phyloP scores from a whole-genome alignment of 1,284 basidiomycete species.

The Malassezia caprae region DNA sequence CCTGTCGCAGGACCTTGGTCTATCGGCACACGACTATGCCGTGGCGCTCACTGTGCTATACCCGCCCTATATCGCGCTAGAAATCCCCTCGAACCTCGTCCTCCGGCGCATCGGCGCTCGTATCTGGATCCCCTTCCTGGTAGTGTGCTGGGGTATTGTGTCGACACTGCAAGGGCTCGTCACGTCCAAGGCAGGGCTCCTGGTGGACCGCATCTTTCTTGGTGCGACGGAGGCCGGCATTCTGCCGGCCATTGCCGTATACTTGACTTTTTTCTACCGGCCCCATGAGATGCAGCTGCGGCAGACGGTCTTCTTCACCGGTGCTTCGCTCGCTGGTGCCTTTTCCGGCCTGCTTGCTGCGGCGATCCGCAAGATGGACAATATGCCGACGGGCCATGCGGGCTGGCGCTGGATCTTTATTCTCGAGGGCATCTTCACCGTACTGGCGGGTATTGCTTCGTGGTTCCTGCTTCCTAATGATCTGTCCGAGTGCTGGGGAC shows the following conservation, averaged over 20 bases:
- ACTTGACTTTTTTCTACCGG: constrained; percentile 40
- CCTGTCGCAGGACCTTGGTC: background rate
- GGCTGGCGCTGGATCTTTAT: constrained; percentile 41
- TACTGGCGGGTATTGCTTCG: constrained; percentile 27
- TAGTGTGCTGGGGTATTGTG: constrained; percentile 30
- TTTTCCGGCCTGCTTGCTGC: constrained; percentile 39
- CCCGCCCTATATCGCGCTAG: constrained; percentile 41
- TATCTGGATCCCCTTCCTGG: constrained; percentile 36
- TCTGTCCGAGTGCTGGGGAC: constrained; percentile 27
- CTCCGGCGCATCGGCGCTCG: constrained; percentile 33
- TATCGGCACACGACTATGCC: background rate
- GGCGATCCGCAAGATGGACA: constrained; percentile 31
- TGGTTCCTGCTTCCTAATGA: constrained; percentile 31
- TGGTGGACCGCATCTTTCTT: constrained; percentile 36
- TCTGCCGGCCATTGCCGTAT: constrained; percentile 32
- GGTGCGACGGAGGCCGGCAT: constrained; percentile 33
- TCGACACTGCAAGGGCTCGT: constrained; percentile 35
- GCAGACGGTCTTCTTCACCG: constrained; percentile 40
- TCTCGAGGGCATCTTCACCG: constrained; percentile 36
- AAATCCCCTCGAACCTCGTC: constrained; percentile 35
- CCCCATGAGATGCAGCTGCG: constrained; percentile 34
- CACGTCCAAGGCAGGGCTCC: constrained; percentile 27
- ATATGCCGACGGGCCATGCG: constrained; percentile 10
- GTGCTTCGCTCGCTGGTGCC: constrained; percentile 32
- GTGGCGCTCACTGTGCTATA: constrained; percentile 30